These are phyloP conservation scores for Phellopilus nigrolimitatus DNA, from an alignment of 1,284 basidiomycete species.

Conservation along the genomic window DNA sequence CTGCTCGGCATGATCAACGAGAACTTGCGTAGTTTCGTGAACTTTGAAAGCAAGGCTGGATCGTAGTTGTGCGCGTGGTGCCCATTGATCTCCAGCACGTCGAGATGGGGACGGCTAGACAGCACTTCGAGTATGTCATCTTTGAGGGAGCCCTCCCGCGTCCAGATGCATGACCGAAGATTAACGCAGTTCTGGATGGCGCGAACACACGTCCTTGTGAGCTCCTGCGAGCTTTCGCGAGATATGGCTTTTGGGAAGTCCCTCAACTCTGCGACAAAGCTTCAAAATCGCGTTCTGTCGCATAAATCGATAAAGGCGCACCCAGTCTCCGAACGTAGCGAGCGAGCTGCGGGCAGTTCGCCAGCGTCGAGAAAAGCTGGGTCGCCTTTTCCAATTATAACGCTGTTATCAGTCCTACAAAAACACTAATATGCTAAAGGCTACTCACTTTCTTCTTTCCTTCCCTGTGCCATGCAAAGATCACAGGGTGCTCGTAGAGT, in stretches of 20 bases:
- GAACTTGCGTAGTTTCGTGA: conserved; percentile 46
- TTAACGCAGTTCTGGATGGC: conserved; percentile 58
- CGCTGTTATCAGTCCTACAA: neutral
- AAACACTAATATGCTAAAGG: neutral
- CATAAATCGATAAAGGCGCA: conserved; percentile 28
- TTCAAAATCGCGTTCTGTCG: neutral
- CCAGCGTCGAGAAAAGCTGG: conserved; percentile 49
- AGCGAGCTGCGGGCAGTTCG: conserved; percentile 45
- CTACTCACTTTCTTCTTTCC: conserved; percentile 48
- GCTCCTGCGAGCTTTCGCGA: conserved; percentile 23
- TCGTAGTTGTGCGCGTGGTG: conserved; percentile 51
- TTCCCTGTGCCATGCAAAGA: conserved; percentile 65
- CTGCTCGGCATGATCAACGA: conserved; percentile 67
- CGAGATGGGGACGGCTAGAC: conserved; percentile 35
- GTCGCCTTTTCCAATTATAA: conserved; percentile 35
- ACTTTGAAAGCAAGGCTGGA: conserved; percentile 42
- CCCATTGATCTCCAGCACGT: conserved; percentile 66
- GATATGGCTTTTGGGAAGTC: conserved; percentile 52
- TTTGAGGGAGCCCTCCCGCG: conserved; percentile 64
- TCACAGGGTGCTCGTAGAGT: conserved; percentile 51
- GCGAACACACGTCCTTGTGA: conserved; percentile 37
- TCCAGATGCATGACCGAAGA: conserved; percentile 64
- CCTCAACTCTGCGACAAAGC: conserved; percentile 45
- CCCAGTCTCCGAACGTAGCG: conserved; percentile 51
- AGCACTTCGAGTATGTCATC: conserved; percentile 51